phyloP scores from a whole-genome alignment of 1,139 yeast species.

The Yamadazyma trypodendri region DNA sequence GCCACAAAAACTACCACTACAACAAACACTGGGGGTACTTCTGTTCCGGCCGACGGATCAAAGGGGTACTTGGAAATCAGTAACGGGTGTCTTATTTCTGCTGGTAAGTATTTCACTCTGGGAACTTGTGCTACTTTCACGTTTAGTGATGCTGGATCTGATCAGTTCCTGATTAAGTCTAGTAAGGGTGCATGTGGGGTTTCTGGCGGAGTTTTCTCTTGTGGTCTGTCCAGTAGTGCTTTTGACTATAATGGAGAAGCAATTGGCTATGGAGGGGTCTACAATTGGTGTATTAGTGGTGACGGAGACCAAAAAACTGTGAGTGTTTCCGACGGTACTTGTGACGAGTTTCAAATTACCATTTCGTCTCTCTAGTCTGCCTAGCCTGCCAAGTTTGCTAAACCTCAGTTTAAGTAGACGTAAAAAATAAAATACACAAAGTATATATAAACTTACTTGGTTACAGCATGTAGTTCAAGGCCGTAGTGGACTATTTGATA shows the following conservation, averaged over 20 bases:
- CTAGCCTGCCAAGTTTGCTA: no score
- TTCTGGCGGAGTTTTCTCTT: conserved; percentile 29
- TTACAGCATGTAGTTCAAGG: background rate
- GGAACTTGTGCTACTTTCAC: conserved; percentile 80
- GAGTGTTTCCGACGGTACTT: conserved; percentile 43
- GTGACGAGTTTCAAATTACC: conserved; percentile 20
- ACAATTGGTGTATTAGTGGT: conserved; percentile 59
- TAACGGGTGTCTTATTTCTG: conserved; percentile 75
- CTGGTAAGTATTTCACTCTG: conserved; percentile 77
- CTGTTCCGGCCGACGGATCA: conserved; percentile 22
- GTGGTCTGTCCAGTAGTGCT: conserved; percentile 23
- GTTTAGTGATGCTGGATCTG: conserved; percentile 51
- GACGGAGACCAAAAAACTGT: conserved; percentile 52
- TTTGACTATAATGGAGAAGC: conserved; percentile 43
- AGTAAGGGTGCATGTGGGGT: conserved; percentile 76
- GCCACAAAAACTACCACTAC: conserved; percentile 1
- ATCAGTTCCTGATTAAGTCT: conserved; percentile 60
- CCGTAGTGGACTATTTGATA: no score
- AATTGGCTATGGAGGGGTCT: conserved; percentile 62
- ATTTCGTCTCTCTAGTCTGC: background rate
- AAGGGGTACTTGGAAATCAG: conserved; percentile 53
- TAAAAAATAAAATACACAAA: no score
- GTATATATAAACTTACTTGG: background rate
- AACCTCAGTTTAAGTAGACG: no score
- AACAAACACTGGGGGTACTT: background rate